Conservation (phyloP, 164 flowering plant genomes). For the Berberis vulgaris region DNA sequence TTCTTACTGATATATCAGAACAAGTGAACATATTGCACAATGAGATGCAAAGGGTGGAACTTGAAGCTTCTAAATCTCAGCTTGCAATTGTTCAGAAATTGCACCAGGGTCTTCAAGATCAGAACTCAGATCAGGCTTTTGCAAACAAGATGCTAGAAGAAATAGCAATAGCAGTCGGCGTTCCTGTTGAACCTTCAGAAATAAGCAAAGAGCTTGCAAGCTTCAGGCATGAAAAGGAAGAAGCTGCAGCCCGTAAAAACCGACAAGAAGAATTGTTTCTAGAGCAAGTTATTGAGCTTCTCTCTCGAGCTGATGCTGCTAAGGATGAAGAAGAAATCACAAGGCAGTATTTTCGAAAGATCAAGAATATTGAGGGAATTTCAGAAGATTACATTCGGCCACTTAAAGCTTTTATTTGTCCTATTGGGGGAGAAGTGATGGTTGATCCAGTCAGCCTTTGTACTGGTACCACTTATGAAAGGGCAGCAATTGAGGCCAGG, state of each 20-base stretch:
- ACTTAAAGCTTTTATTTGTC: constrained; percentile 45
- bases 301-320: constrained; percentile 70
- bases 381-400: constrained; percentile 41
- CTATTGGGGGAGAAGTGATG: constrained; percentile 39
- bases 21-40: constrained; percentile 45
- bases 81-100: constrained; percentile 51
- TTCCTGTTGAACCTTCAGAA: constrained; percentile 57
- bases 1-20: constrained; percentile 48
- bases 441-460: constrained; percentile 69
- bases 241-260: constrained; percentile 51
- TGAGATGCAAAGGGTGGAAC: constrained; percentile 69
- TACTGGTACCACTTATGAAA: constrained; percentile 66
- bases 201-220: constrained; percentile 52
- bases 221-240: constrained; percentile 55
- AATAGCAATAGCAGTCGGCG: constrained; percentile 62
- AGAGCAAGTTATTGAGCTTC: constrained; percentile 58
- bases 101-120: constrained; percentile 43
- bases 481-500: constrained; percentile 46
- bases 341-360: constrained; percentile 34
- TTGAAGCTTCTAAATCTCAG: constrained; percentile 44
- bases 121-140: constrained; percentile 49
- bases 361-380: constrained; percentile 30
- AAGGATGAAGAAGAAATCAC: constrained; percentile 47
- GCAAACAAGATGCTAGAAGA: constrained; percentile 65
- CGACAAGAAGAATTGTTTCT: constrained; percentile 50